Base-by-base conservation (phyloP, 2,329 filamentous ascomycete species). In the Fusarium palustre region DNA sequence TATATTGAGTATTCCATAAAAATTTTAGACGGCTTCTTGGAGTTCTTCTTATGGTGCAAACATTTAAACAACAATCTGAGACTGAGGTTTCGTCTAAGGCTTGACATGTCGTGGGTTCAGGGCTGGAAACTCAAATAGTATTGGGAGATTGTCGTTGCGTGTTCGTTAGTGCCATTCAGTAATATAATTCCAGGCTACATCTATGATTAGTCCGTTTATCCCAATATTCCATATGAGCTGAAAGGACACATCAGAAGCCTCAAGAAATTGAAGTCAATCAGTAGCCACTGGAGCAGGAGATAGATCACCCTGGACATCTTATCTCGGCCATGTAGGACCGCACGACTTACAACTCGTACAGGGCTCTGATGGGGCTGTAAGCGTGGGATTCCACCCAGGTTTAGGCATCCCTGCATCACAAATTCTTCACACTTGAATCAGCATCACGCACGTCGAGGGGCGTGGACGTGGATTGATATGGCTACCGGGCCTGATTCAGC, bases 401-500 rank as follows among this genome's bases (percentile, higher is more conserved):
- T 31, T 49, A 45, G 43, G 34, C 36, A 69, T 59, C 66, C 58
- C 70, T 68, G 68, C 56, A 70, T 64, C 66, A 62, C 57, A 58
- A 58, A 70, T 55, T 66, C 66, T 61, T 69, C 48, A 20, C n/a
- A 28, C 66, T 63, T 69, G 52, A 48, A 61, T 38, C 43, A 55
- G 34, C 48, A 47, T 49, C 50, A 38, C 43, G 46, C 64, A 52
- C 47, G 48, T 56, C 31, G 50, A 59, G 46, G 54, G 66, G 63
- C 48, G 59, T 63, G 52, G 33, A 28, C 42, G 45, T 52, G 66
- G 47, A 53, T 53, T 49, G 52, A 55, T 42, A 52, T 42, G 48
- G 43, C 55, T 57, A 49, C 48, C 54, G 46, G 53, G 46, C 52
- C 58, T 41, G 48, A 50, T 38, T 36, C 48, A 52, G 31, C 41